A percentile compares a stretch with the other conserved stretches of the same genome.
These are phyloP conservation scores for Chaetomium cochliodes DNA, from an alignment of 495 filamentous ascomycete species.

Conservation along the genomic window DNA sequence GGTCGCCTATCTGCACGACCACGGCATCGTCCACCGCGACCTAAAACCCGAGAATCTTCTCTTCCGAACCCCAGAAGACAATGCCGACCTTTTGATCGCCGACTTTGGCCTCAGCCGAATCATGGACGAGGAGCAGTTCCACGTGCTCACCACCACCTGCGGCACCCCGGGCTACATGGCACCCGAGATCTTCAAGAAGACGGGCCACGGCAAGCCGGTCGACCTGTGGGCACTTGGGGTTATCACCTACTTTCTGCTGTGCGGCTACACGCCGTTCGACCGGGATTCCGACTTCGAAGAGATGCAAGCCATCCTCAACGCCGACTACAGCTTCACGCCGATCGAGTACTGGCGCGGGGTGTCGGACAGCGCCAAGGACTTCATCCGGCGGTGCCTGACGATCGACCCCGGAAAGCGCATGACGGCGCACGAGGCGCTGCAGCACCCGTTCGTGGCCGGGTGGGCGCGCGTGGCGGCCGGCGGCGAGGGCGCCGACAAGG, in stretches of 20 bases:
- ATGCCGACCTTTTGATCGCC: constrained; percentile 87
- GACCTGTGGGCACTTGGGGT: constrained; percentile 97
- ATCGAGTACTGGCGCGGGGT: constrained; percentile 95
- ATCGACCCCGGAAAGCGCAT: constrained; percentile 82
- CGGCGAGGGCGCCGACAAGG: constrained; percentile 62
- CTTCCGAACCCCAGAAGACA: constrained; percentile 78
- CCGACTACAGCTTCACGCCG: constrained; percentile 95
- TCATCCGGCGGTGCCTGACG: constrained; percentile 80
- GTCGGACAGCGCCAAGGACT: constrained; percentile 78
- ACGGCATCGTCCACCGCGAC: constrained; percentile 93
- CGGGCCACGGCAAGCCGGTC: constrained; percentile 84
- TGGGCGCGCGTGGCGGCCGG: constrained; percentile 39
- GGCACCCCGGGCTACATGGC: constrained; percentile 98
- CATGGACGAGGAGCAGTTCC: constrained; percentile 99
- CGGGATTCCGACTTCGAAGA: constrained; percentile 96
- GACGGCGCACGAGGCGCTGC: constrained; percentile 91
- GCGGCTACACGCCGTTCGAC: constrained; percentile 98
- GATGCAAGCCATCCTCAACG: constrained; percentile 97
- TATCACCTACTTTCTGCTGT: constrained; percentile 96
- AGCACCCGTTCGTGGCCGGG: constrained; percentile 80
- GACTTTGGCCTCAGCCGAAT: constrained; percentile 93
- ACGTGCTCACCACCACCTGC: constrained; percentile 95
- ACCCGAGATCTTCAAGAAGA: constrained; percentile 86
- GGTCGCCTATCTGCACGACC: constrained; percentile 97
- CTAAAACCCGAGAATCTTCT: constrained; percentile 75